Percentiles rank a stretch among this genome's conserved stretches.
phyloP scores from a whole-genome alignment of 345 rosid species.

The Lagerstroemia speciosa region DNA sequence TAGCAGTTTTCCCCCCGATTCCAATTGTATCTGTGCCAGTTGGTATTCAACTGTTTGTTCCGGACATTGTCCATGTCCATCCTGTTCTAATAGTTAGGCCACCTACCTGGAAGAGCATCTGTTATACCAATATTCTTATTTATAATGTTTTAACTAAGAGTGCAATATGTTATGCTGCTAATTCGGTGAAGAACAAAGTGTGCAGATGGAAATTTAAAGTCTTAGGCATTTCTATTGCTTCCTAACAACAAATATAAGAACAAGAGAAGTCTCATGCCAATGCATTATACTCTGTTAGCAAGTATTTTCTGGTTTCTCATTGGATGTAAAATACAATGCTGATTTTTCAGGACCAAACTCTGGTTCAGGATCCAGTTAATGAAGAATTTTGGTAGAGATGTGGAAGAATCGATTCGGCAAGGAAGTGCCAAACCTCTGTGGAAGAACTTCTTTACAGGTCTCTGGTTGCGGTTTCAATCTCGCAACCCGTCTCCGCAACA shows the following conservation, averaged over 20 bases:
- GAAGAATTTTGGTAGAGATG: conserved; percentile 76
- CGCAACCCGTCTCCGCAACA: no score
- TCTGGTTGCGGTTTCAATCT: conserved; percentile 66
- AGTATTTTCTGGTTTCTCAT: not conserved
- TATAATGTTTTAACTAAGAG: no score
- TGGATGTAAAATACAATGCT: not conserved
- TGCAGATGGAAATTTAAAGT: no score
- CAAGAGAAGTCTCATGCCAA: no score
- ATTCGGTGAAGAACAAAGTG: no score
- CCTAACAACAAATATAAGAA: not conserved
- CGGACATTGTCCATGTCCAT: not conserved
- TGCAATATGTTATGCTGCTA: no score
- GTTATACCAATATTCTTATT: no score
- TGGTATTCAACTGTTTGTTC: not conserved
- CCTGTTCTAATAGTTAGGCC: not conserved
- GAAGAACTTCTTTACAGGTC: conserved; percentile 56
- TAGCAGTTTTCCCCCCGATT: not conserved
- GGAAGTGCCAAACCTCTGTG: conserved; percentile 51
- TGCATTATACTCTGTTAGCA: not conserved
- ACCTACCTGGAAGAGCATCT: not conserved
- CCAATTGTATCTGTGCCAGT: not conserved
- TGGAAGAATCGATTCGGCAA: conserved; percentile 62
- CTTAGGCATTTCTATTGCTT: no score
- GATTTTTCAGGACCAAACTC: conserved; percentile 45
- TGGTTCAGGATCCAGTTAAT: conserved; percentile 57